A percentile compares a stretch with the other conserved stretches of the same genome.
phyloP scores from a whole-genome alignment of 306 rosid genomes.

The Vigna hirtella region DNA sequence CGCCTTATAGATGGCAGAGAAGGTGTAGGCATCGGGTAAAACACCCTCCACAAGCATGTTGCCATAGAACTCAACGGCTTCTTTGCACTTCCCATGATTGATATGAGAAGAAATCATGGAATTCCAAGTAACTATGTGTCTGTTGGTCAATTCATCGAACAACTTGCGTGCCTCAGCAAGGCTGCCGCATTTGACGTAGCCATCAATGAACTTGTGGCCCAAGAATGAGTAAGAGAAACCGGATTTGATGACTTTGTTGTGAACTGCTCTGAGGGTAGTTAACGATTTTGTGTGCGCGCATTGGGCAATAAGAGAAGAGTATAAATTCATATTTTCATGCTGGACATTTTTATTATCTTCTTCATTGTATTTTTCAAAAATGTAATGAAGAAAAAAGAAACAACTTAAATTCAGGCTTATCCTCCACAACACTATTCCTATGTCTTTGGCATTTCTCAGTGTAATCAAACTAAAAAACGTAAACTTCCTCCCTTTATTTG shows the following conservation, averaged over 20 bases:
- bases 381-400: neutral
- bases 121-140: conserved; percentile 65
- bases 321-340: conserved; percentile 47
- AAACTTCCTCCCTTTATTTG: no score
- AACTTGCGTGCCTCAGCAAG: conserved; percentile 59
- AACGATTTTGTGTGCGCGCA: conserved; percentile 52
- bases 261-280: conserved; percentile 47
- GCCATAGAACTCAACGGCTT: conserved; percentile 55
- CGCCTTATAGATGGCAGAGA: conserved; percentile 68
- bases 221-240: conserved; percentile 40
- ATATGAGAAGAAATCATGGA: conserved; percentile 60
- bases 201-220: conserved; percentile 65
- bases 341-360: neutral
- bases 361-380: neutral
- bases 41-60: conserved; percentile 65
- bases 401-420: neutral
- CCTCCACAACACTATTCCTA: neutral
- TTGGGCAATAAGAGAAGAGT: conserved; percentile 55
- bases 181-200: conserved; percentile 57
- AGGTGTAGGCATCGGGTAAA: conserved; percentile 68
- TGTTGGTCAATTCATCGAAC: conserved; percentile 66
- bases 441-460: neutral
- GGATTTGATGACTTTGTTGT: conserved; percentile 55
- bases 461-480: neutral
- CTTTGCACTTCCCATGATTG: conserved; percentile 49